Conservation (phyloP, 371 early-diverging fungal species). For the Mucor piriformis region DNA sequence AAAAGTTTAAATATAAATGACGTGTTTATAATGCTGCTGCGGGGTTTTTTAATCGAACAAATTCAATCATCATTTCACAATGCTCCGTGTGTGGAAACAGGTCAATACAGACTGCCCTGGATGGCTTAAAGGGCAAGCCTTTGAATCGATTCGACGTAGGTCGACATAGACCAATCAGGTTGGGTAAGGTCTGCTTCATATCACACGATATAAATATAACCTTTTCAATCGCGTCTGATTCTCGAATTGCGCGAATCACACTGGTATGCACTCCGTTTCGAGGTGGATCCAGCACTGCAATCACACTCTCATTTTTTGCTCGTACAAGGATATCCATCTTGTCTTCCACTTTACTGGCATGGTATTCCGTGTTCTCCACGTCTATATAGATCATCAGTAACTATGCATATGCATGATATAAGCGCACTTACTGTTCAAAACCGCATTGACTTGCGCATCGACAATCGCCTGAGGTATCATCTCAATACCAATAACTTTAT, state of each 20-base stretch:
- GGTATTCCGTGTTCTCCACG: constrained; percentile 54
- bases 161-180: constrained; percentile 64
- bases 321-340: constrained; percentile 46
- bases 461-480: constrained; percentile 71
- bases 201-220: constrained; percentile 77
- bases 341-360: constrained; percentile 64
- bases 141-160: constrained; percentile 57
- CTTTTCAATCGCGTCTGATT: constrained; percentile 51
- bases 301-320: constrained; percentile 34
- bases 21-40: too few relatives aligned
- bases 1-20: too few relatives aligned
- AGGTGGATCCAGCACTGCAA: constrained; percentile 79
- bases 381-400: constrained; percentile 6
- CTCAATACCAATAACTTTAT: constrained; percentile 80
- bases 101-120: constrained; percentile 66
- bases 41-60: constrained; percentile 31
- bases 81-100: constrained; percentile 81
- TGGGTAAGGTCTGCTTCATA: constrained; percentile 57
- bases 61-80: constrained; percentile 67
- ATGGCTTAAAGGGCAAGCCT: constrained; percentile 60
- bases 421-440: constrained; percentile 65
- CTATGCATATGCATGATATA: background rate
- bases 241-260: constrained; percentile 67
- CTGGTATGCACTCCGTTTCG: constrained; percentile 54
- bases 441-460: constrained; percentile 78